Evolutionary conservation across 1,284 basidiomycete species (phyloP).

Genomic region (Phlebopus sp.): DNA sequence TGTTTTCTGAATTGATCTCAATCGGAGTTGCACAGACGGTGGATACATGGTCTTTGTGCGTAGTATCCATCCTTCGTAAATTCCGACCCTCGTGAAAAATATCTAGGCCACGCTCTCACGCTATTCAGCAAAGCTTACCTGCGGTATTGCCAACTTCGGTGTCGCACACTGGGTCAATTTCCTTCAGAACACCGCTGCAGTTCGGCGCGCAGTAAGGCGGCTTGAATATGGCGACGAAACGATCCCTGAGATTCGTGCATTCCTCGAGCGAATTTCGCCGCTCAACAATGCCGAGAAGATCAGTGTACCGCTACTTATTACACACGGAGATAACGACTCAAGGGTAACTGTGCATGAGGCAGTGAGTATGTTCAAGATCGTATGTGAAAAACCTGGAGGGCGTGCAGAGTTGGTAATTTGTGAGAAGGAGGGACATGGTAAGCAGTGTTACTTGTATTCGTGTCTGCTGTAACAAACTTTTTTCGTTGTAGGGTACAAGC

Average conservation of each 20-base stretch:
- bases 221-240: constrained; percentile 38
- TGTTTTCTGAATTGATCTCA: background rate
- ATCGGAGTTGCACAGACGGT: constrained; percentile 23
- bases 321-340: constrained; percentile 38
- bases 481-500: constrained; percentile 33
- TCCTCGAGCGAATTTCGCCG: constrained; percentile 37
- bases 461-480: constrained; percentile 2
- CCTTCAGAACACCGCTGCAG: constrained; percentile 35
- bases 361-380: constrained; percentile 25
- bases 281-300: constrained; percentile 36
- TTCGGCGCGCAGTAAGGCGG: constrained; percentile 32
- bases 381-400: constrained; percentile 16
- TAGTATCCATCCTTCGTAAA: background rate
- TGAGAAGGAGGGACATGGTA: constrained; percentile 41
- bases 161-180: constrained; percentile 36
- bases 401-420: constrained; percentile 34
- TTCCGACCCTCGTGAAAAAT: constrained; percentile 1
- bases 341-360: constrained; percentile 36
- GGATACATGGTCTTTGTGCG: constrained; percentile 38
- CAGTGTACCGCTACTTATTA: constrained; percentile 33
- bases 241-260: constrained; percentile 30
- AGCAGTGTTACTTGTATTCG: constrained; percentile 2
- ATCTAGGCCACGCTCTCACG: constrained; percentile 34
- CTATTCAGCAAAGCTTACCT: constrained; percentile 35
- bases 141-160: constrained; percentile 38